A percentile compares a stretch with the other conserved stretches of the same genome.
Conservation (phyloP, 176 grass and related monocot genomes). For the Phyllostachys edulis region DNA sequence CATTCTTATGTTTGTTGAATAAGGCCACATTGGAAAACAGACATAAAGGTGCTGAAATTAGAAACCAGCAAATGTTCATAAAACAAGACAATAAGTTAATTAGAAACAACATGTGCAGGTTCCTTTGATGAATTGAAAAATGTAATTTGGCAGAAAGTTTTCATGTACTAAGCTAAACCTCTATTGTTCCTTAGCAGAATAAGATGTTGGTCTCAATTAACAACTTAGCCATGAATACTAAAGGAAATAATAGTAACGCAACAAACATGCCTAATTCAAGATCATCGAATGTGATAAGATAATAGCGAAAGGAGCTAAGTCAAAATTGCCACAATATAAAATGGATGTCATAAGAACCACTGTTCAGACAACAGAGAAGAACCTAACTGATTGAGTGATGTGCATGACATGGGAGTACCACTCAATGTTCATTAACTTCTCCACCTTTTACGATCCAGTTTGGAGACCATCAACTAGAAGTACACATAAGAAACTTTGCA, state of each 20-base stretch:
- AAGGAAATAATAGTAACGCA: background rate
- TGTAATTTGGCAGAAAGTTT: background rate
- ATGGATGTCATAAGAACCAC: constrained; percentile 3
- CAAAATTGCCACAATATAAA: background rate
- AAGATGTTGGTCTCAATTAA: background rate
- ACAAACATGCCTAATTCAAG: background rate
- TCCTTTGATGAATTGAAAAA: background rate
- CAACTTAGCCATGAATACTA: background rate
- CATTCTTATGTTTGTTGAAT: constrained; percentile 4
- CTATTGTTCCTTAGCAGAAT: background rate
- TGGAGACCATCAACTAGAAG: constrained; percentile 55
- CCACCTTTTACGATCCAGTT: constrained; percentile 78
- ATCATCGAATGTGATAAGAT: constrained; percentile 1
- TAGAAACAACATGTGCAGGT: constrained; percentile 3
- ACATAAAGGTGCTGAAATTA: background rate
- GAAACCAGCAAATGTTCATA: background rate
- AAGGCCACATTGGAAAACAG: background rate
- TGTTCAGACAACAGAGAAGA: constrained; percentile 16
- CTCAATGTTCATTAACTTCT: constrained; percentile 89
- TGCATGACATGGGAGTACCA: constrained; percentile 94
- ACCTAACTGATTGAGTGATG: constrained; percentile 78
- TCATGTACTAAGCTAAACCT: background rate
- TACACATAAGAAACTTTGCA: constrained; percentile 25
- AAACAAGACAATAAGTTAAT: background rate
- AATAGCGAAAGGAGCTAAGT: background rate